Conservation (phyloP, 2,329 filamentous ascomycete species). For the Venturia carpophila region DNA sequence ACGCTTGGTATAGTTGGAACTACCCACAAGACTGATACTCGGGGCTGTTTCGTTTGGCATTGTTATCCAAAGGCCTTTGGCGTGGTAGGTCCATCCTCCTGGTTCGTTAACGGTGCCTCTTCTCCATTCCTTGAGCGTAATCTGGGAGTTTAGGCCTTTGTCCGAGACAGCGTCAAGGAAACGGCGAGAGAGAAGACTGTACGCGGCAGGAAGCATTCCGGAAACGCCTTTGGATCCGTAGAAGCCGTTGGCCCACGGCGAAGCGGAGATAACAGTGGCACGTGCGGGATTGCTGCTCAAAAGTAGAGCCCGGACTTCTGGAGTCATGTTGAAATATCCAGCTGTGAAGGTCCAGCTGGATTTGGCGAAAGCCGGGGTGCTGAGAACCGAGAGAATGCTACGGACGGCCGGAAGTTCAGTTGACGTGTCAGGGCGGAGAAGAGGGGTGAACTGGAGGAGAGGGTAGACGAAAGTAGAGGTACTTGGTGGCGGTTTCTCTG, state of each 20-base stretch:
- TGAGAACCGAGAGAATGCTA: slow-evolving; percentile 64
- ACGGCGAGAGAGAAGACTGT: slow-evolving; percentile 75
- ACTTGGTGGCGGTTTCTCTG: slow-evolving; percentile 22
- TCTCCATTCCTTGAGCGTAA: slow-evolving; percentile 81
- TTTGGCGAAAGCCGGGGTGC: slow-evolving; percentile 51
- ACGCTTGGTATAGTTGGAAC: slow-evolving; percentile 90
- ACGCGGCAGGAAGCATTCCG: slow-evolving; percentile 83
- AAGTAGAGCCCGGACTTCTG: slow-evolving; percentile 70
- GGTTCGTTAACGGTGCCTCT: slow-evolving; percentile 71
- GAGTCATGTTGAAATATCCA: slow-evolving; percentile 96
- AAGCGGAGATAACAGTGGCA: slow-evolving; percentile 85
- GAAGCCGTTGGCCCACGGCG: slow-evolving; percentile 91
- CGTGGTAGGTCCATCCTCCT: slow-evolving; percentile 93
- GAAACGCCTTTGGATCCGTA: slow-evolving; percentile 82
- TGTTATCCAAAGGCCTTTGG: slow-evolving; percentile 89
- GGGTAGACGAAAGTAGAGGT: slow-evolving; percentile 73
- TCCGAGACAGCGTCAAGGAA: slow-evolving; percentile 61
- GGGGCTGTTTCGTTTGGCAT: slow-evolving; percentile 50
- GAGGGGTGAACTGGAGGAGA: slow-evolving; percentile 77
- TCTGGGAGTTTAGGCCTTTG: slow-evolving; percentile 48
- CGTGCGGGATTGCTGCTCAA: slow-evolving; percentile 60
- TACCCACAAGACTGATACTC: slow-evolving; percentile 76
- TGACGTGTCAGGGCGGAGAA: slow-evolving; percentile 70
- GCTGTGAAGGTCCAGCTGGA: slow-evolving; percentile 94
- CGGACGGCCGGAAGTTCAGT: slow-evolving; percentile 82